Base-by-base conservation (phyloP, 1,284 basidiomycete species). In the Apiotrichum veenhuisii region DNA sequence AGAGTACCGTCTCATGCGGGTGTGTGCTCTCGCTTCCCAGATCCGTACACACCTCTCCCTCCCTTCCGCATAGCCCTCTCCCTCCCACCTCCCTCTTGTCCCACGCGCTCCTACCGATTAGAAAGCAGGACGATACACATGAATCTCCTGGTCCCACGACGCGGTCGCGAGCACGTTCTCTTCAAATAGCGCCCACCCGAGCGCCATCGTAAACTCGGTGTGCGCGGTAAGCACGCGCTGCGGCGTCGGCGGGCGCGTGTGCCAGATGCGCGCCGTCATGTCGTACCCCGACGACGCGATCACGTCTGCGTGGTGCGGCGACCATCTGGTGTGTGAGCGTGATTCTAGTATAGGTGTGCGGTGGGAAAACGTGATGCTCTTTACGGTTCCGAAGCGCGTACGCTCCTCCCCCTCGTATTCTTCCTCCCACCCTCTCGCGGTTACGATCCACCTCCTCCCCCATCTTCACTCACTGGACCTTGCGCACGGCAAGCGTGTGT, bases 191-290 rank as follows among this genome's bases (percentile, higher is more conserved):
- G 79, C 78, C 95, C 95, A 98, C 22, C 83, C 83, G 62, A 91
- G 86, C 0, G 91, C 92, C 47, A 91, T 89, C 20, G 95, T 91
- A 74, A 98, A 98, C 77, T 98, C 95, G 3, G 90, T 92, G 72
- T 98, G 95, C 9, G 80, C 71, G 91, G 86, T 69, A 95, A 44
- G 52, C 34, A 47, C 36, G 58, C 85, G 78, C 49, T 86, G 67
- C 26, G 90, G 55, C 3, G 57, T 61, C 7, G 53, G 59, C 7
- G 73, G 65, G 45, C 71, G 61, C 0, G 68, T 59, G 25, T 76
- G 59, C 82, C 80, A 54, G 81, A 84, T 48, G 78, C 37, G 42
- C 25, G 51, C 46, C 18, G 47, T 50, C 95, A 98, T 98, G 73
- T 98, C 95, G 76, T 98, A 98, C 63, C 66, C 67, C 27, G 63